Evolutionary conservation across 2,329 filamentous ascomycete genomes (phyloP).

Genomic region (Phaeosphaeria sp.): DNA sequence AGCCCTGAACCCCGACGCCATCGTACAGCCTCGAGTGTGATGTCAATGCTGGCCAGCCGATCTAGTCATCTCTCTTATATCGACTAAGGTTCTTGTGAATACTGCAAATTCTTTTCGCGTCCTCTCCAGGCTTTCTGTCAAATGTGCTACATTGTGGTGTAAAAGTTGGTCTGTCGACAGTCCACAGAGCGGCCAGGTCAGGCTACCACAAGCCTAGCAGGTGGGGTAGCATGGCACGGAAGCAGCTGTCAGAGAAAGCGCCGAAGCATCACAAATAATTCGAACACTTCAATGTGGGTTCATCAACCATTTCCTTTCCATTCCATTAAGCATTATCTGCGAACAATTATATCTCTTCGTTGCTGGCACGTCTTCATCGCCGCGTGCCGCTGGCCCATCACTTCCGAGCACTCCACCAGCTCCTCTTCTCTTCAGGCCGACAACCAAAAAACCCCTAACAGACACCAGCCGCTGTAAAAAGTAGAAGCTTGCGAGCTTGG

Average conservation of each 20-base stretch:
- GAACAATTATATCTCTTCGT: constrained; percentile 26
- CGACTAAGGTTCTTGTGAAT: no score
- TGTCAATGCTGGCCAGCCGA: neutral
- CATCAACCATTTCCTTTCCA: constrained; percentile 21
- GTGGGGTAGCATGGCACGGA: no score
- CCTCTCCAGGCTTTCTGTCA: no score
- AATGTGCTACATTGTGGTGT: no score
- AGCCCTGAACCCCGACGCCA: neutral
- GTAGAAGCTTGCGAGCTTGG: constrained; percentile 23
- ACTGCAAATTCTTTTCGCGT: no score
- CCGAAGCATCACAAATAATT: neutral
- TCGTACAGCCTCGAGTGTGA: neutral
- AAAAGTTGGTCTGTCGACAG: neutral
- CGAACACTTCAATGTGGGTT: constrained; percentile 3
- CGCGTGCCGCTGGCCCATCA: neutral
- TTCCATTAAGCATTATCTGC: constrained; percentile 46
- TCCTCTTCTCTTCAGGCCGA: constrained; percentile 6
- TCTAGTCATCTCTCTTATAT: neutral
- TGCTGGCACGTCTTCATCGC: constrained; percentile 1
- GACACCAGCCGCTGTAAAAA: constrained; percentile 26
- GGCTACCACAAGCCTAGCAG: no score
- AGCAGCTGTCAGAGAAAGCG: no score
- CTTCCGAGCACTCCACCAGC: neutral
- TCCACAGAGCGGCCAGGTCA: no score
- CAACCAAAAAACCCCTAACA: constrained; percentile 21